Conservation (phyloP, 768 basidiomycete genomes). For the Agrocybe pediades region DNA sequence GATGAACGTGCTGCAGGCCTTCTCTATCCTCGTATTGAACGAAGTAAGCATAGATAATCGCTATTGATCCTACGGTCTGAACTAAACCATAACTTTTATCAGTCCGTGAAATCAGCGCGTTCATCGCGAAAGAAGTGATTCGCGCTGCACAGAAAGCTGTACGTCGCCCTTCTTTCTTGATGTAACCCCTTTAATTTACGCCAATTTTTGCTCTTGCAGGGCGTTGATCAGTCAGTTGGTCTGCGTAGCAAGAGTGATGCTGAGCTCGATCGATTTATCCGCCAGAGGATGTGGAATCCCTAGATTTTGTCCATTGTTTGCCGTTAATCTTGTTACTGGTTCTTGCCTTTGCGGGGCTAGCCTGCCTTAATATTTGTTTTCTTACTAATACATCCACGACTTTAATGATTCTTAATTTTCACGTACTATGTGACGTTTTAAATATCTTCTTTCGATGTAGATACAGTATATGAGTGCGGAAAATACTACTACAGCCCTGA, state of each 20-base stretch:
- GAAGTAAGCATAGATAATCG: slow-evolving; percentile 42
- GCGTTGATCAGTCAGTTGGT: slow-evolving; percentile 53
- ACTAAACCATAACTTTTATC: neutral
- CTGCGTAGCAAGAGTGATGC: slow-evolving; percentile 60
- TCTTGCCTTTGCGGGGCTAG: neutral
- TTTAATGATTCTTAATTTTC: no score
- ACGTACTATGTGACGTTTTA: no score
- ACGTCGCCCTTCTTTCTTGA: slow-evolving; percentile 24
- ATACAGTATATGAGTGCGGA: neutral
- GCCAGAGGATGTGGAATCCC: slow-evolving; percentile 76
- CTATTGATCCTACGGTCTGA: slow-evolving; percentile 1
- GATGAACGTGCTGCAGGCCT: slow-evolving; percentile 70
- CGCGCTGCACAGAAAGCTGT: slow-evolving; percentile 79
- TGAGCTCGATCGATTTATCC: slow-evolving; percentile 55
- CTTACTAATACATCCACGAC: no score
- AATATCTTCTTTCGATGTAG: no score
- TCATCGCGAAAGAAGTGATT: slow-evolving; percentile 76
- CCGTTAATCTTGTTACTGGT: neutral
- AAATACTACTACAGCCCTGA: neutral
- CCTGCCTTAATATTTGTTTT: no score
- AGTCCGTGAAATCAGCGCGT: slow-evolving; percentile 82
- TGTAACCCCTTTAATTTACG: slow-evolving; percentile 4
- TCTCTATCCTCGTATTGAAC: slow-evolving; percentile 81
- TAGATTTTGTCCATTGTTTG: neutral
- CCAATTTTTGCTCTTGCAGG: slow-evolving; percentile 29